Conservation (phyloP, 352 stramenopile genomes). For the Globisporangium acanthophoron region DNA sequence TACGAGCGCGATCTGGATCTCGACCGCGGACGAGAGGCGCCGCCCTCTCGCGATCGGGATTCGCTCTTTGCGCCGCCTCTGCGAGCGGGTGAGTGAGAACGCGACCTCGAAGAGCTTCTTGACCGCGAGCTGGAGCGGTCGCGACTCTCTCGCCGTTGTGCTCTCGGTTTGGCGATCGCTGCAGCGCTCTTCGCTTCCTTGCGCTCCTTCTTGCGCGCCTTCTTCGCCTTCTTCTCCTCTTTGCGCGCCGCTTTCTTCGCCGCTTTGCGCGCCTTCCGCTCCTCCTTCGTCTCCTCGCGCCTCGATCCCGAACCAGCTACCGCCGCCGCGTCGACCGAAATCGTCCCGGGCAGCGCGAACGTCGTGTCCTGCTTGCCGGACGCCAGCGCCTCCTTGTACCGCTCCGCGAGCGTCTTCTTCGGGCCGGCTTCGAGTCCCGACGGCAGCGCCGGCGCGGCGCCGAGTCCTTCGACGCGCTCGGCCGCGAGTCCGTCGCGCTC, state of each 20-base stretch:
- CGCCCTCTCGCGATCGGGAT: too few relatives aligned
- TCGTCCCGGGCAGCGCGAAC: slow-evolving; percentile 52
- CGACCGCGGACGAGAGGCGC: too few relatives aligned
- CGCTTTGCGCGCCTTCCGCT: slow-evolving; percentile 47
- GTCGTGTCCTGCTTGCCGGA: slow-evolving; percentile 50
- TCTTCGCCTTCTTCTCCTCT: slow-evolving; percentile 57
- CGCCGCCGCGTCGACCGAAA: not conserved
- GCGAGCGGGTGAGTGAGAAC: not conserved
- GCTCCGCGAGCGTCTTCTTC: slow-evolving; percentile 67
- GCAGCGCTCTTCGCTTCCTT: not conserved
- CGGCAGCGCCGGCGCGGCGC: slow-evolving; percentile 53
- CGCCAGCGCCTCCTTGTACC: slow-evolving; percentile 60
- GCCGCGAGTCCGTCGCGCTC: slow-evolving; percentile 60
- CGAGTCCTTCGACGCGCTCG: slow-evolving; percentile 84
- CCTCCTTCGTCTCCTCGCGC: slow-evolving; percentile 17
- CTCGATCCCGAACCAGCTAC: not conserved
- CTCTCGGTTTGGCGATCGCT: not conserved
- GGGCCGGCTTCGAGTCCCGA: slow-evolving; percentile 32
- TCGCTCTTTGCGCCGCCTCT: not conserved
- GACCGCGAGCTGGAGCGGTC: not conserved
- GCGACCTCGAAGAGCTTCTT: not conserved
- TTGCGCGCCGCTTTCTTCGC: slow-evolving; percentile 46
- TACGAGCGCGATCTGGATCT: too few relatives aligned
- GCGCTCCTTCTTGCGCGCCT: slow-evolving; percentile 49
- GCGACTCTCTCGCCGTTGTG: not conserved